phyloP scores from a whole-genome alignment of 768 basidiomycete species.

The Agrocybe praecox region DNA sequence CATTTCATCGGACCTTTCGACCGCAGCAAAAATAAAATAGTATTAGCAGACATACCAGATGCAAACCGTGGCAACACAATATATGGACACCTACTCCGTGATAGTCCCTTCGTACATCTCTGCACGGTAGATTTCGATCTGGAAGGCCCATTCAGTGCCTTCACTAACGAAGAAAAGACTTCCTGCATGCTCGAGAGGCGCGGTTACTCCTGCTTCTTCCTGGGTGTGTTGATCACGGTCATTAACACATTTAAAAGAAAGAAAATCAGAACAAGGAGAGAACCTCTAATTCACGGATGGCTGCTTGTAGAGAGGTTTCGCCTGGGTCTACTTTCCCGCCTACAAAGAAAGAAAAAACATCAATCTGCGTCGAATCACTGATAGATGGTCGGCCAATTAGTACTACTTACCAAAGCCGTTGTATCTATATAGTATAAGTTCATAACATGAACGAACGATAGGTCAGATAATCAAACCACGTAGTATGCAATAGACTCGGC shows the following conservation, averaged over 20 bases:
- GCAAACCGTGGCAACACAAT: constrained; percentile 1
- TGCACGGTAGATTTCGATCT: constrained; percentile 75
- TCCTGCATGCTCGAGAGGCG: constrained; percentile 64
- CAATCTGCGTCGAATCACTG: background rate
- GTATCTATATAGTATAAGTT: constrained; percentile 67
- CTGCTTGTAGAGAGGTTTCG: constrained; percentile 72
- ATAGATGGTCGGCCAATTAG: background rate
- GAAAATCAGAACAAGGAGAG: background rate
- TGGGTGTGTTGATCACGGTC: constrained; percentile 30
- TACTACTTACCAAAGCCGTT: constrained; percentile 75
- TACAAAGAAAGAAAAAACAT: constrained; percentile 20
- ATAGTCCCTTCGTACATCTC: constrained; percentile 60
- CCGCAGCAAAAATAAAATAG: background rate
- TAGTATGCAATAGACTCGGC: too few relatives aligned
- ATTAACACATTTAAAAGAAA: background rate
- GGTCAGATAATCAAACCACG: background rate
- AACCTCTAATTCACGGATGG: constrained; percentile 74
- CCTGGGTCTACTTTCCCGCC: constrained; percentile 80
- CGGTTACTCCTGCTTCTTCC: constrained; percentile 85
- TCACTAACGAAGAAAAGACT: constrained; percentile 64
- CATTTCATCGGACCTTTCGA: constrained; percentile 83
- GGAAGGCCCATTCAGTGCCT: constrained; percentile 58
- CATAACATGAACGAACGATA: too few relatives aligned
- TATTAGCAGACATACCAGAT: background rate
- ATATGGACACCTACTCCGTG: constrained; percentile 57